These are phyloP conservation scores for Pichia inconspicua DNA, from an alignment of 1,139 yeast species.

Conservation along the genomic window DNA sequence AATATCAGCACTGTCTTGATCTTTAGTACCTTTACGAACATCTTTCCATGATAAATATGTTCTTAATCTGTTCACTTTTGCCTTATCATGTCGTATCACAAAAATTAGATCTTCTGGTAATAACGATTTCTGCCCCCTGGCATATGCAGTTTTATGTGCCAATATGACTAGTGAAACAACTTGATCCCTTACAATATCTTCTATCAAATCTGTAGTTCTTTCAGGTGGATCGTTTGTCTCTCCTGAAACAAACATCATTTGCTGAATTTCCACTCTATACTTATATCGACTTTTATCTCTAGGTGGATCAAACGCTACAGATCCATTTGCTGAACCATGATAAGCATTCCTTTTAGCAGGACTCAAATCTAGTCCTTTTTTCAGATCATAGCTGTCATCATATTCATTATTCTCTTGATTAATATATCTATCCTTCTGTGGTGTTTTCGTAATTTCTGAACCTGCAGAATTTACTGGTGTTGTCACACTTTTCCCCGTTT, in stretches of 20 bases:
- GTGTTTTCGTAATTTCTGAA: background rate
- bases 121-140: conserved; percentile 77
- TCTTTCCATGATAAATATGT: conserved; percentile 97
- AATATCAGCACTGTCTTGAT: conserved; percentile 80
- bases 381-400: background rate
- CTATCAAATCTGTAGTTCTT: conserved; percentile 84
- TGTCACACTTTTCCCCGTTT: background rate
- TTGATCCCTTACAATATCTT: conserved; percentile 91
- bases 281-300: conserved; percentile 47
- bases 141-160: conserved; percentile 68
- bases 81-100: conserved; percentile 85
- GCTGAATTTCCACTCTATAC: conserved; percentile 81
- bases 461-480: background rate
- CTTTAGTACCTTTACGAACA: conserved; percentile 93
- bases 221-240: conserved; percentile 91
- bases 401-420: background rate
- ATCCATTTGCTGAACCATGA: background rate
- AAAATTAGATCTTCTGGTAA: conserved; percentile 92
- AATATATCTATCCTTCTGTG: background rate
- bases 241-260: conserved; percentile 98
- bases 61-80: conserved; percentile 83
- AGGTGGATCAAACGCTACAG: conserved; percentile 8
- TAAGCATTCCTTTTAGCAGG: conserved; percentile 1
- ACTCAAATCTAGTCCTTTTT: conserved; percentile 1
- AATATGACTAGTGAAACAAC: conserved; percentile 80